Evolutionary conservation across 805 yeast species (phyloP), one percentile per base, ranked within the genome.

Genomic region (Kockiozyma suomiensis): DNA sequence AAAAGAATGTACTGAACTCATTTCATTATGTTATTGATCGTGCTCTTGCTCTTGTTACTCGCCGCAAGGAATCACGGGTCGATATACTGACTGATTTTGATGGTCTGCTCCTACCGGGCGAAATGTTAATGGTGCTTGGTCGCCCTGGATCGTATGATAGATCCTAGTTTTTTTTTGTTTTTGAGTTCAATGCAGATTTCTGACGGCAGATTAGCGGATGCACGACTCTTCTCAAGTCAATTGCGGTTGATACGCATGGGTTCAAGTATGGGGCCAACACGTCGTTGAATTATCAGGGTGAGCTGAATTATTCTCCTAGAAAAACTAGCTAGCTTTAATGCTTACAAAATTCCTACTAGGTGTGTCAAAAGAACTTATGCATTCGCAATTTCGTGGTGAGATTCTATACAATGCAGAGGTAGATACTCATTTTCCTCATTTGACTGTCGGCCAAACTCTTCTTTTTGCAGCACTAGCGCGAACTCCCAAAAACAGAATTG

Each of bases 121-220:
- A 85, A 62, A 77, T 86, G 48, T 82, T 86, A 4, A 88, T 87
- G 55, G 92, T 87, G 6, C 75, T 87, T 48, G 93, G 94, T 57
- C 81, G 92, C 72, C 93, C 93, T 1, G 93, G 93, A 51, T 50
- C 53, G 62, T 58, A 42, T 13, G 33, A n/a, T n/a, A n/a, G n/a
- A n/a, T n/a, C n/a, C n/a, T n/a, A n/a, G 55, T 51, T 2, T 76
- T 74, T 15, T 32, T 41, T 26, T 25, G 1, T 41, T 42, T n/a
- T 33, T 28, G n/a, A n/a, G n/a, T n/a, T n/a, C n/a, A n/a, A n/a
- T n/a, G n/a, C n/a, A n/a, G n/a, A n/a, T n/a, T n/a, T n/a, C n/a
- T n/a, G n/a, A n/a, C n/a, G n/a, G n/a, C n/a, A n/a, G n/a, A n/a
- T n/a, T n/a, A 79, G 86, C 33, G 89, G 89, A 38, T 85, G 89